These are phyloP conservation scores for Auriculariales sp. DNA, from an alignment of 768 basidiomycete genomes.

Conservation along the genomic window DNA sequence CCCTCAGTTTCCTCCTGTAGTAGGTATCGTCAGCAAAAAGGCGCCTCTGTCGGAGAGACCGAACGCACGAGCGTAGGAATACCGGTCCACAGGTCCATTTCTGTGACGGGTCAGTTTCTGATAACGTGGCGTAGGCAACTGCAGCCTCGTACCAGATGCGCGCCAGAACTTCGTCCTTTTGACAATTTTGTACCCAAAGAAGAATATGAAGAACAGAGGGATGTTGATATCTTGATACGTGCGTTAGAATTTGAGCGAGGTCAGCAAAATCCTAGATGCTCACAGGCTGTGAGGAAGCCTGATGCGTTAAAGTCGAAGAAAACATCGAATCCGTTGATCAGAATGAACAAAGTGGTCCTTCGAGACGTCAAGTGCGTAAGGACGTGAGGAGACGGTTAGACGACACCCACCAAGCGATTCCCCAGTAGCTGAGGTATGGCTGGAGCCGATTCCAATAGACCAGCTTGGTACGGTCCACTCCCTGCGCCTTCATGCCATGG, in stretches of 20 bases:
- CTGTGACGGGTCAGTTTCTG: too few relatives aligned
- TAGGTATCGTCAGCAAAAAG: constrained; percentile 28
- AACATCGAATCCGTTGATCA: constrained; percentile 39
- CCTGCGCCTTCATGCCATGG: constrained; percentile 16
- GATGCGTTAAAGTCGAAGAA: constrained; percentile 49
- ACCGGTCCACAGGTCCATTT: constrained; percentile 1
- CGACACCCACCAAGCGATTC: constrained; percentile 33
- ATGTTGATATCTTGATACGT: constrained; percentile 24
- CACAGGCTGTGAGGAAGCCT: constrained; percentile 34
- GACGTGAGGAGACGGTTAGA: neutral
- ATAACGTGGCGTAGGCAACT: too few relatives aligned
- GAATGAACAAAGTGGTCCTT: constrained; percentile 39
- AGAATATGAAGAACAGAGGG: constrained; percentile 32
- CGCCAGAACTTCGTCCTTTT: constrained; percentile 33
- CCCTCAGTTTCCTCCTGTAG: constrained; percentile 53
- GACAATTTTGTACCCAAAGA: constrained; percentile 27
- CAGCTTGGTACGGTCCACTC: constrained; percentile 29
- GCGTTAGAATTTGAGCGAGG: neutral
- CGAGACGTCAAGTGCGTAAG: neutral
- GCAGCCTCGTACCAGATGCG: constrained; percentile 46
- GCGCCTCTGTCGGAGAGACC: neutral
- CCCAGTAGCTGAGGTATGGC: constrained; percentile 59
- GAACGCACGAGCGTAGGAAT: neutral
- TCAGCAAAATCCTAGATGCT: constrained; percentile 5
- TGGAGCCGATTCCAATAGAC: constrained; percentile 21